These are phyloP conservation scores for Acacia acuminata DNA, from an alignment of 306 rosid species.

Conservation along the genomic window DNA sequence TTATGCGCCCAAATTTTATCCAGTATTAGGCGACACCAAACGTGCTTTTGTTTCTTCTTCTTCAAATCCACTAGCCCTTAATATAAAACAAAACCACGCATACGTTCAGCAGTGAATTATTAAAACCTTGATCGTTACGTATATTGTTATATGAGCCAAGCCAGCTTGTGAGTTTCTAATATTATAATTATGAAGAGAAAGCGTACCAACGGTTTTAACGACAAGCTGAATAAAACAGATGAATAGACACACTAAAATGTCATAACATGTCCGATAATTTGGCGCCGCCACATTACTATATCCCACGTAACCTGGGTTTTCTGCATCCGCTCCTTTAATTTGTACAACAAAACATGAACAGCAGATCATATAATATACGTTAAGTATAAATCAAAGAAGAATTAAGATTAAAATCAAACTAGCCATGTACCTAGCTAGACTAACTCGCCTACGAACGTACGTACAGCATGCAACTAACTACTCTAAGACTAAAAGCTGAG, in stretches of 20 bases:
- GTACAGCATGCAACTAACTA: too few relatives aligned
- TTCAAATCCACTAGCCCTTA: neutral
- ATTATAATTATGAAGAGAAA: neutral
- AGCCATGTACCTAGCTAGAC: too few relatives aligned
- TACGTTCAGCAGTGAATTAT: too few relatives aligned
- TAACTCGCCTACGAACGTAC: too few relatives aligned
- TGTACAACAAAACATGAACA: neutral
- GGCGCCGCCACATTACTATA: neutral
- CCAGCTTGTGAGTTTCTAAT: too few relatives aligned
- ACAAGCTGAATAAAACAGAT: neutral
- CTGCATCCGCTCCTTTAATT: neutral
- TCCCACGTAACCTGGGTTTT: neutral
- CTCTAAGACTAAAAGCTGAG: neutral
- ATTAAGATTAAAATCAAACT: too few relatives aligned
- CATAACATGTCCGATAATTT: neutral
- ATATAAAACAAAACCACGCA: too few relatives aligned
- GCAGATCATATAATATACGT: too few relatives aligned
- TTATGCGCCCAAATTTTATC: slow-evolving; percentile 33
- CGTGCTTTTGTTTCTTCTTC: slow-evolving; percentile 35
- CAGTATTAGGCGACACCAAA: slow-evolving; percentile 48
- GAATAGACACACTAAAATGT: neutral
- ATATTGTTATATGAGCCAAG: too few relatives aligned
- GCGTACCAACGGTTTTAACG: neutral
- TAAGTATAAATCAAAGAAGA: neutral
- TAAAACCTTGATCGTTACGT: neutral